These are phyloP conservation scores for Aspergillus hortae DNA, from an alignment of 2,329 filamentous ascomycete genomes.

Conservation along the genomic window DNA sequence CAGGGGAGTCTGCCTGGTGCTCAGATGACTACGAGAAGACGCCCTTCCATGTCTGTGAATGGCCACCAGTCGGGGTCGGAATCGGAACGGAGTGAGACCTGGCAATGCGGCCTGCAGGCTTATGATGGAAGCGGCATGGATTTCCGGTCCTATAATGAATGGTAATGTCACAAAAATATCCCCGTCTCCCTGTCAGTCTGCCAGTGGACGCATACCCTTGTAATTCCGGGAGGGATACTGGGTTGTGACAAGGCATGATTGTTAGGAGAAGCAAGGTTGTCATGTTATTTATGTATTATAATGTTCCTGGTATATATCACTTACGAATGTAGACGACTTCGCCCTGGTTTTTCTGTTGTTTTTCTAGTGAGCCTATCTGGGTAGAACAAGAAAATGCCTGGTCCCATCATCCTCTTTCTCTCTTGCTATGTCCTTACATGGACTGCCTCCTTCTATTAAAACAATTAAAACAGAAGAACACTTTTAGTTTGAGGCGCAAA, in stretches of 20 bases:
- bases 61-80: background rate
- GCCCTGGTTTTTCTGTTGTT: too few species aligned
- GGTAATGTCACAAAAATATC: slow-evolving; percentile 3
- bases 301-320: slow-evolving; percentile 1
- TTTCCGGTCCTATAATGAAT: slow-evolving; percentile 6
- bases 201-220: background rate
- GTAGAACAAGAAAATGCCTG: too few species aligned
- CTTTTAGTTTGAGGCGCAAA: too few species aligned
- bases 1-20: background rate
- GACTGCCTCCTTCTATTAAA: too few species aligned
- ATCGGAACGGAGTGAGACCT: too few species aligned
- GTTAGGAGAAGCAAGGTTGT: too few species aligned
- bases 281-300: slow-evolving; percentile 3
- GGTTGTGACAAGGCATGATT: too few species aligned
- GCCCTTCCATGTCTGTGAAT: background rate
- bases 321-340: slow-evolving; percentile 1
- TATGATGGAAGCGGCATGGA: slow-evolving; percentile 8
- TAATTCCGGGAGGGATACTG: background rate
- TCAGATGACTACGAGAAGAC: background rate
- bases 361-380: too few species aligned
- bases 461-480: too few species aligned
- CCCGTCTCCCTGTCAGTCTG: background rate
- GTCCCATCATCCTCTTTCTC: too few species aligned
- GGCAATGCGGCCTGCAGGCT: background rate
- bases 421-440: too few species aligned